Percentiles rank a stretch among this genome's conserved stretches.
These are phyloP conservation scores for Trichoderma cornu-damae DNA, from an alignment of 2,329 filamentous ascomycete species.

Conservation along the genomic window DNA sequence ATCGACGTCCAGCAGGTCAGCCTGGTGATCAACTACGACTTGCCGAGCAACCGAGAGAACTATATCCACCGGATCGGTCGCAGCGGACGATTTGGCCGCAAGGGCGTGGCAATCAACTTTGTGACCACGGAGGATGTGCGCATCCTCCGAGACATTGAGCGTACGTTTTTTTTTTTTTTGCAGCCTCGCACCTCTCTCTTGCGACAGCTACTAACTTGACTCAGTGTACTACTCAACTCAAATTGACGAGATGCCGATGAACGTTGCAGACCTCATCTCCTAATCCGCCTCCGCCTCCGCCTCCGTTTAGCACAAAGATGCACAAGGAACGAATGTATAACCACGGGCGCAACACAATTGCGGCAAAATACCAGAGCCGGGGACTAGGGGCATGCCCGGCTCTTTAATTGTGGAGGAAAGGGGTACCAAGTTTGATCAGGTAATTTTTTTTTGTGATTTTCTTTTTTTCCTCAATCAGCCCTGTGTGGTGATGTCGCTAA, in stretches of 20 bases:
- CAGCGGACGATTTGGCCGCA: constrained; percentile 90
- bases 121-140: constrained; percentile 97
- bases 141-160: constrained; percentile 93
- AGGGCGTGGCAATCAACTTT: constrained; percentile 99
- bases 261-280: constrained; percentile 62
- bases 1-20: constrained; percentile 99
- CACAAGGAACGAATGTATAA: not conserved
- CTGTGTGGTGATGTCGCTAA: not conserved
- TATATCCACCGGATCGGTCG: constrained; percentile 98
- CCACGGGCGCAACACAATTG: not conserved
- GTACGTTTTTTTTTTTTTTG: constrained; percentile 59
- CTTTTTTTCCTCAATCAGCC: no score
- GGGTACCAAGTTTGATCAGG: constrained; percentile 19
- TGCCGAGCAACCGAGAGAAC: constrained; percentile 98
- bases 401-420: constrained; percentile 21
- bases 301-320: not conserved
- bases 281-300: constrained; percentile 29
- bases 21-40: constrained; percentile 97
- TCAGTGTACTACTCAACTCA: constrained; percentile 90
- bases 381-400: constrained; percentile 10
- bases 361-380: constrained; percentile 1
- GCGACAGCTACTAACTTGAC: not conserved
- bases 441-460: constrained; percentile 12
- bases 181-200: not conserved
- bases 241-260: constrained; percentile 99